These are phyloP conservation scores for Biancaea sappan DNA, from an alignment of 306 rosid genomes.

Conservation along the genomic window DNA sequence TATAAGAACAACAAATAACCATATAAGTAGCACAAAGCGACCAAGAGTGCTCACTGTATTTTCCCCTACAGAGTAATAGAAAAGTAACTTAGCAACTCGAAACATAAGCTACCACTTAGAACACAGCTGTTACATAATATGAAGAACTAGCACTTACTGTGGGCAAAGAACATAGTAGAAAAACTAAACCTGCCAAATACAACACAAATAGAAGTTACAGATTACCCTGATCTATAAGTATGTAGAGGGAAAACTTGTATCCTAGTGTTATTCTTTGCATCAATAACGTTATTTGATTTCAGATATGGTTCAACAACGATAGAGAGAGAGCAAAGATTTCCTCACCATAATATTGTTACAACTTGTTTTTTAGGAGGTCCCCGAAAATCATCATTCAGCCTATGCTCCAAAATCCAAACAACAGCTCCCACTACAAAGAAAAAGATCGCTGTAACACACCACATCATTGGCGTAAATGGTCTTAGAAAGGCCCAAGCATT, in stretches of 20 bases:
- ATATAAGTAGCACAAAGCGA: conserved; percentile 81
- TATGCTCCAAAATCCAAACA: conserved; percentile 94
- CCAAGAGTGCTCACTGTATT: conserved; percentile 93
- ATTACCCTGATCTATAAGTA: conserved; percentile 17
- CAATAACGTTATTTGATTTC: conserved; percentile 4
- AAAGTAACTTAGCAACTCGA: conserved; percentile 25
- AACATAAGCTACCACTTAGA: conserved; percentile 6
- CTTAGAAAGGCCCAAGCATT: conserved; percentile 87
- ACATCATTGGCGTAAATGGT: conserved; percentile 80
- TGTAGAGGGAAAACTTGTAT: conserved; percentile 16
- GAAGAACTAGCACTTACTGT: conserved; percentile 64
- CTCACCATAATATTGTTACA: conserved; percentile 76
- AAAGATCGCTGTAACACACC: conserved; percentile 72
- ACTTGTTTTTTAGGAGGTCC: conserved; percentile 88
- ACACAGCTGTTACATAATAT: conserved; percentile 22
- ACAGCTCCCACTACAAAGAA: conserved; percentile 80
- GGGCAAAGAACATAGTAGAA: conserved; percentile 88
- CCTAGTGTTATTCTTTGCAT: conserved; percentile 21
- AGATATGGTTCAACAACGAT: conserved; percentile 6
- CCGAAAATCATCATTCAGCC: conserved; percentile 84
- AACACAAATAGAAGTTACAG: conserved; percentile 28
- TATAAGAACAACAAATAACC: conserved; percentile 93
- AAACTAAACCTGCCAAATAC: conserved; percentile 71
- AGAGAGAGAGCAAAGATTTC: conserved; percentile 14
- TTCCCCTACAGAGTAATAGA: conserved; percentile 62